Percentiles rank a stretch among this genome's conserved stretches.
Evolutionary conservation across 2,329 filamentous ascomycete genomes (phyloP).

Genomic region (Gnomoniopsis smithogilvyi): DNA sequence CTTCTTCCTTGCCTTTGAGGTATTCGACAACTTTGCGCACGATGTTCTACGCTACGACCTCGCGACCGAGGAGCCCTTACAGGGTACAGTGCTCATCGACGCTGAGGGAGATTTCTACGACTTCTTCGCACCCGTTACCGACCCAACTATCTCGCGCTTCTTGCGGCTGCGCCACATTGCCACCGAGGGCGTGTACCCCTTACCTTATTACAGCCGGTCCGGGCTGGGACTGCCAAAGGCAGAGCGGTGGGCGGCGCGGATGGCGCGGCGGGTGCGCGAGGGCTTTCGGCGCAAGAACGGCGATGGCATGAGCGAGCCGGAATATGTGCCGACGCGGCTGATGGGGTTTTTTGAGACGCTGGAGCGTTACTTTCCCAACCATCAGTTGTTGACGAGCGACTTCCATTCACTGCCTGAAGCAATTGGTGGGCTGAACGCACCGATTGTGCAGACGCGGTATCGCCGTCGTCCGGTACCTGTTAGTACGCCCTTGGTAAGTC

Average conservation of each 20-base stretch:
- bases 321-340: constrained; percentile 90
- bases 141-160: constrained; percentile 79
- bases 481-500: constrained; percentile 74
- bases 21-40: constrained; percentile 98
- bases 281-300: constrained; percentile 41
- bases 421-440: constrained; percentile 80
- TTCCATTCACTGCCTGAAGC: constrained; percentile 85
- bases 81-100: constrained; percentile 87
- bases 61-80: constrained; percentile 74
- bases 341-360: constrained; percentile 97
- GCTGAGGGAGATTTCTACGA: constrained; percentile 86
- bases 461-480: constrained; percentile 85
- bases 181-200: constrained; percentile 59
- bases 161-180: constrained; percentile 81
- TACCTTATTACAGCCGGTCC: constrained; percentile 47
- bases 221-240: constrained; percentile 13
- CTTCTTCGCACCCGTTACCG: constrained; percentile 73
- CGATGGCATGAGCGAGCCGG: constrained; percentile 72
- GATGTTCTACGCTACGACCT: constrained; percentile 90
- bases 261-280: constrained; percentile 2
- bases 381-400: constrained; percentile 85
- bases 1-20: constrained; percentile 96
- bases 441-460: constrained; percentile 94
- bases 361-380: constrained; percentile 81
- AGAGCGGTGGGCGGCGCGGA: constrained; percentile 7